These are phyloP conservation scores for Geosmithia morbida DNA, from an alignment of 2,329 filamentous ascomycete species.

Conservation along the genomic window DNA sequence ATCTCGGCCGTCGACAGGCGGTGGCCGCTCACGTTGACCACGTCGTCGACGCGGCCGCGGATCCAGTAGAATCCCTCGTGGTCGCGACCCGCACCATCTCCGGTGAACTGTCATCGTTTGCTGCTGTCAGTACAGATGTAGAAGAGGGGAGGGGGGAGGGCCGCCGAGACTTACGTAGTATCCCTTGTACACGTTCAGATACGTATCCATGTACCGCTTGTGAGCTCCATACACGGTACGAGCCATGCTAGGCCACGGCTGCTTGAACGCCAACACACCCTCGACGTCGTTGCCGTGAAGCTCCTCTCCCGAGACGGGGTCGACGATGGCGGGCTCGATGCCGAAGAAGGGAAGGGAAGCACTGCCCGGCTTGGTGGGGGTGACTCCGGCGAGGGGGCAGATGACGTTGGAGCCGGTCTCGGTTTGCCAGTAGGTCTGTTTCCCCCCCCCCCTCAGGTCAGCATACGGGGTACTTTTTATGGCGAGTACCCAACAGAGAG, in stretches of 20 bases:
- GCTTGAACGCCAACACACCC: conserved; percentile 92
- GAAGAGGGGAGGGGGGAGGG: no score
- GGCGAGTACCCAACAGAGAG: no score
- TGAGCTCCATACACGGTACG: conserved; percentile 96
- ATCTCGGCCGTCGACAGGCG: conserved; percentile 95
- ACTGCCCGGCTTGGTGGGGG: conserved; percentile 90
- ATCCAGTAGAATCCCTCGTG: conserved; percentile 99
- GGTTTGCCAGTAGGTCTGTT: conserved; percentile 99
- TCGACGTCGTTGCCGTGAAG: conserved; percentile 93
- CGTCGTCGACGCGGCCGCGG: conserved; percentile 92
- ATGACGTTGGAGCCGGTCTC: conserved; percentile 97
- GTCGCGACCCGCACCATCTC: conserved; percentile 88
- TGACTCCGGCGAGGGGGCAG: conserved; percentile 81
- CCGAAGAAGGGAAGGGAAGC: conserved; percentile 97
- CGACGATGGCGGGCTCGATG: conserved; percentile 93
- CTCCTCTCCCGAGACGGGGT: conserved; percentile 88
- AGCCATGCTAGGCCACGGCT: conserved; percentile 97
- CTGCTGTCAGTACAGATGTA: no score
- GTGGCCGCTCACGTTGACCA: conserved; percentile 95
- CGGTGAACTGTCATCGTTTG: conserved; percentile 54
- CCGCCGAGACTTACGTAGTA: conserved; percentile 65
- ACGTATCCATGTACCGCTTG: conserved; percentile 98
- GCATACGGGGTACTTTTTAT: no score
- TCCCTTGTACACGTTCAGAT: conserved; percentile 92
- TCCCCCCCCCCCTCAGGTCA: no score